Evolutionary conservation across 2,329 filamentous ascomycete species (phyloP), one percentile per base, ranked within the genome.

Genomic region (Claviceps arundinis): DNA sequence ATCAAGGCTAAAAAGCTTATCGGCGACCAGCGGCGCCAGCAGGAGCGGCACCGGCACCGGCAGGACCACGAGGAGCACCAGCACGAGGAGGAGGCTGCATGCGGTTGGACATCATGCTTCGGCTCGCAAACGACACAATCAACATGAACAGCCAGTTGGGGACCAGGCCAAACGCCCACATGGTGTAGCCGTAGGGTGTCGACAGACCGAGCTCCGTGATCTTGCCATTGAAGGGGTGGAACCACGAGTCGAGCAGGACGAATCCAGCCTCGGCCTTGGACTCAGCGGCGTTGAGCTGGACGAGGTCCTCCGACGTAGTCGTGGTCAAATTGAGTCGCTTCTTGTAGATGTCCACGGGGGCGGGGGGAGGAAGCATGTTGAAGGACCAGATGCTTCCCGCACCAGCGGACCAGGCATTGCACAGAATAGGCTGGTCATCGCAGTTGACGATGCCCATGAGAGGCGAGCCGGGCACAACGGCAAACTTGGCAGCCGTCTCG

Each of bases 91-190:
- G 51, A 26, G 54, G 48, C 9, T 55, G 58, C 62, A 70, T 65
- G 46, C 68, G 68, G 58, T 65, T 66, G 47, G 61, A 60, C 87
- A 90, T 89, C 68, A 90, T 77, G 53, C 73, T 78, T 64, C 86
- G 77, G 74, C 82, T 88, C 57, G 85, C 62, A 65, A 90, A 81
- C 50, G 83, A 87, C 59, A 91, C 75, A 48, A 79, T 64, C 59
- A 91, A 75, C 87, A 91, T 90, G 63, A 89, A 82, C 52, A 80
- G 69, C 87, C 87, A 91, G 72, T 83, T 81, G 53, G 86, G 78
- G 54, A 88, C 68, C 48, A 84, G 69, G 60, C 76, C 74, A 61
- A 86, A 80, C 57, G 73, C 73, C 78, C 80, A 89, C 59, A 88
- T 73, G 50, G 77, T 58, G 64, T 87, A 89, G 53, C 76, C 87